Evolutionary conservation across 2,329 filamentous ascomycete genomes (phyloP), one percentile per base, ranked within the genome.

Genomic region (Blastomyces parvus): DNA sequence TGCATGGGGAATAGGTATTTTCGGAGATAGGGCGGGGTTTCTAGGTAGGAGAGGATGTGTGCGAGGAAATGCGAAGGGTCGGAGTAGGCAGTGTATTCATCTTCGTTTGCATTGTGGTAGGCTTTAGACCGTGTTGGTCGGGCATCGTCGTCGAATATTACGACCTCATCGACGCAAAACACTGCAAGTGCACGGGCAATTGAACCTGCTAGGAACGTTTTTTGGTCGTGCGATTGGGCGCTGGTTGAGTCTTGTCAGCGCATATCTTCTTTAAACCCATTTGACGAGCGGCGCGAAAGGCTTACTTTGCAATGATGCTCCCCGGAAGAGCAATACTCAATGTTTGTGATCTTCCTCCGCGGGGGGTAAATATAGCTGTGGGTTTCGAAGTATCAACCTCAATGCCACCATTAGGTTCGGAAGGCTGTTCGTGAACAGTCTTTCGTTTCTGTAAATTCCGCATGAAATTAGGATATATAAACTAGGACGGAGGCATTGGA

Each of bases 141-240:
- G 62, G 64, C 40, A 67, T 73, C 82, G 75, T 95, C 91, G 71
- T 93, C 86, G 74, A 89, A 96, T 62, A 96, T 79, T 60, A 96
- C 82, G 38, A 95, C 82, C 76, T 96, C 91, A 72, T 96, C 91
- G 68, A 96, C 83, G 70, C 85, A 88, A 77, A 94, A 95, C 66
- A 95, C 87, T 65, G 89, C 88, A 60, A 91, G 83, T 42, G 90
- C 89, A 61, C 91, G 88, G 6, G 90, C 90, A 61, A 96, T 86
- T 67, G 88, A 86, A 8, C 88, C 89, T 0, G 87, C 88, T 58
- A 89, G 81, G 58, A 83, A 82, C 44, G 88, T 90, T 72, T 90
- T 88, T 71, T 90, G 86, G 65, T 95, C 90, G 66, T 87, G 85
- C 11, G 87, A 88, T 64, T 84, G 80, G 46, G 87, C 86, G 72